A percentile compares a stretch with the other conserved stretches of the same genome.
These are phyloP conservation scores for Chaetomium globosum DNA, from an alignment of 2,329 filamentous ascomycete genomes.

Conservation along the genomic window DNA sequence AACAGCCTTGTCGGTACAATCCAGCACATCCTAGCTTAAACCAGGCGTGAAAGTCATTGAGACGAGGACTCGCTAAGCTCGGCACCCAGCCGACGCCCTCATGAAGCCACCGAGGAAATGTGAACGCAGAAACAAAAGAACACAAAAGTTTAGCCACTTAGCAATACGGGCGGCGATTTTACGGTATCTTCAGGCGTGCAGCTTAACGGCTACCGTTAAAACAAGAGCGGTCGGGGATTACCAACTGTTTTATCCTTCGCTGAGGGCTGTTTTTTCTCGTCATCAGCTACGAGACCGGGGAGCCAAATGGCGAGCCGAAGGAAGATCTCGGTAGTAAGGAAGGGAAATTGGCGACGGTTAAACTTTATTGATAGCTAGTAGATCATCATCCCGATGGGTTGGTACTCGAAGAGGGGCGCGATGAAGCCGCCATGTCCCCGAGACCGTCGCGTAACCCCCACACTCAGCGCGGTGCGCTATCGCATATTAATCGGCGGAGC, in stretches of 20 bases:
- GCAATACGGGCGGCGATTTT: background rate
- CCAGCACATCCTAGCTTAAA: background rate
- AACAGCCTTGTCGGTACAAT: background rate
- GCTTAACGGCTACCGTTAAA: background rate
- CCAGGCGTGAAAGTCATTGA: background rate
- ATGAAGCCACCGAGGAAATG: background rate
- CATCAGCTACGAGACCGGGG: background rate
- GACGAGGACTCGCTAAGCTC: background rate
- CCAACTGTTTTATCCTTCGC: background rate
- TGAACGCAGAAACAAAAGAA: background rate
- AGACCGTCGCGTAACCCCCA: background rate
- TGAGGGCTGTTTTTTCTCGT: background rate
- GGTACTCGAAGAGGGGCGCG: background rate
- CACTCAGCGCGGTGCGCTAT: background rate
- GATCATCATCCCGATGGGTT: background rate
- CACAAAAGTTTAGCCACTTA: background rate
- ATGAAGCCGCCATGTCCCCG: background rate
- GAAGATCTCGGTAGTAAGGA: background rate
- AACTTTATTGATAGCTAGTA: background rate
- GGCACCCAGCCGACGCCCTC: background rate
- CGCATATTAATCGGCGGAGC: background rate
- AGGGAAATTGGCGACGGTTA: background rate
- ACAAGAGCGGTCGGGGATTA: background rate
- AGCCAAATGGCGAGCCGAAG: background rate
- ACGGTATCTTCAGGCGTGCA: background rate